Evolutionary conservation across 805 yeast genomes (phyloP), one percentile per base, ranked within the genome.

Genomic region (Lipomyces kockii): DNA sequence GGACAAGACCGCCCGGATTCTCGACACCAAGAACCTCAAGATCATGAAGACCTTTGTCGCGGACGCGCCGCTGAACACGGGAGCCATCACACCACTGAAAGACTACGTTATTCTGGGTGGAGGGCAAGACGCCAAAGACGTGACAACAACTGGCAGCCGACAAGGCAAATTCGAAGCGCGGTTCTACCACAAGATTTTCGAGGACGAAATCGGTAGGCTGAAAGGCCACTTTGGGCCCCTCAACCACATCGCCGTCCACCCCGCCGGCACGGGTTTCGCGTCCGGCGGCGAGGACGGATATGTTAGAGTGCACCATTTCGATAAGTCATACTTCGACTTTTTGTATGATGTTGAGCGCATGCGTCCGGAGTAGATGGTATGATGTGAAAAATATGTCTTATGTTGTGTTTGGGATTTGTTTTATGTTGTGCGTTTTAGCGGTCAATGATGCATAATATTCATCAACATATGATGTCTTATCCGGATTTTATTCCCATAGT

Each of bases 211-310:
- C 72, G 99, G 98, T 73, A 89, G 97, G 81, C 94, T 95, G 61
- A 91, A 90, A 81, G 99, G 99, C 66, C 99, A 95, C 83, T 95
- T 95, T 84, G 99, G 99, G 84, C 99, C 99, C 59, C 86, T 95
- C 76, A 95, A 95, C 83, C 87, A 90, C 73, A 85, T 95, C 71
- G 97, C 97, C 39, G 90, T 92, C 63, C 97, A 92, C 80, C 99
- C 99, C 65, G 89, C 88, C 75, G 99, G 98, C 65, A 86, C 89
- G 43, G 89, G 94, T 60, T 95, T 90, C 79, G 93, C 96, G n/a
- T 89, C 97, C 67, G 99, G 99, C 61, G 97, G 97, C 77, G 99
- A 95, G 84, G 99, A 95, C 83, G 99, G 99, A 80, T 91, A 87
- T 76, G 90, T 95, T 70, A 91, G 99, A 82, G 85, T 95, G 71